Percentiles rank a stretch among this genome's conserved stretches.
These are phyloP conservation scores for Termitomyces sp. DNA, from an alignment of 768 basidiomycete genomes.

Conservation along the genomic window DNA sequence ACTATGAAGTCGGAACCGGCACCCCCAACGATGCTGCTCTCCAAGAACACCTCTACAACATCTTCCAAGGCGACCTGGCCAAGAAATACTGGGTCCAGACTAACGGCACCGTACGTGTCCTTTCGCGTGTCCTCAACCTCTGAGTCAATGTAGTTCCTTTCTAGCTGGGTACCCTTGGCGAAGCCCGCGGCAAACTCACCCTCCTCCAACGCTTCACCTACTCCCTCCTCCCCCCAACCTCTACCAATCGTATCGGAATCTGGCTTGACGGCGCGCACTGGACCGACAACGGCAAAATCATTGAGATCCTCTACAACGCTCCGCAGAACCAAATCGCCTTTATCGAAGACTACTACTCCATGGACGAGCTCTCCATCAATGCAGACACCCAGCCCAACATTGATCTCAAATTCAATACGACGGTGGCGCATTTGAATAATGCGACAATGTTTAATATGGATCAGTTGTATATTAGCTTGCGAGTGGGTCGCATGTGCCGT, in stretches of 20 bases:
- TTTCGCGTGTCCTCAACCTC: not conserved
- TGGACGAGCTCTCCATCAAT: constrained; percentile 26
- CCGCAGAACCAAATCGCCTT: constrained; percentile 33
- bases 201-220: constrained; percentile 47
- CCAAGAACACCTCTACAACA: constrained; percentile 36
- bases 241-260: constrained; percentile 39
- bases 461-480: constrained; percentile 45
- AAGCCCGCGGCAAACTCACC: constrained; percentile 48
- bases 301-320: constrained; percentile 41
- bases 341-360: constrained; percentile 47
- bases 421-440: constrained; percentile 36
- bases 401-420: constrained; percentile 38
- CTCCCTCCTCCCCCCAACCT: constrained; percentile 32
- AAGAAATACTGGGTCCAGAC: constrained; percentile 45
- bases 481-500: constrained; percentile 34
- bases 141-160: not conserved
- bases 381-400: constrained; percentile 35
- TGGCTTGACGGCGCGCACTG: constrained; percentile 38
- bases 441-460: constrained; percentile 34
- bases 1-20: constrained; percentile 43
- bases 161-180: constrained; percentile 45
- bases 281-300: constrained; percentile 45
- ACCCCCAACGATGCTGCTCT: constrained; percentile 39
- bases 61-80: constrained; percentile 33
- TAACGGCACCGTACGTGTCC: constrained; percentile 32